Conservation (phyloP, 352 stramenopile species). For the Phytophthora palmivora region DNA sequence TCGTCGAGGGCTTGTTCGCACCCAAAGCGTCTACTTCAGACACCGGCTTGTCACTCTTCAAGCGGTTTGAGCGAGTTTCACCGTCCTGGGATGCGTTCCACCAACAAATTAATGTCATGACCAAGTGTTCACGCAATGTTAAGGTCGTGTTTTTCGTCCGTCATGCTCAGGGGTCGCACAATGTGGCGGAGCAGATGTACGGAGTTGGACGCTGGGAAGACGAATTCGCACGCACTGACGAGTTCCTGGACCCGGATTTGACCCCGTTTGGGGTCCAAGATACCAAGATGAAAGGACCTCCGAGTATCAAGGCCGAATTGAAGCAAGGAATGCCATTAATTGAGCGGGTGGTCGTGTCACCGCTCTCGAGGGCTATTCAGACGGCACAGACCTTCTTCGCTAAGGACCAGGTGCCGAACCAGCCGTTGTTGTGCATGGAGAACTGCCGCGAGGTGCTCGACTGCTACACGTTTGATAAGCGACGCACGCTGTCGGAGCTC, state of each 20-base stretch:
- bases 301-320: slow-evolving; percentile 44
- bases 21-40: not conserved
- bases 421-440: slow-evolving; percentile 62
- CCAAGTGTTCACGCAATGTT: slow-evolving; percentile 23
- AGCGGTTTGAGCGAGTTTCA: slow-evolving; percentile 33
- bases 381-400: slow-evolving; percentile 68
- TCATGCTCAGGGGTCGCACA: slow-evolving; percentile 73
- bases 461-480: slow-evolving; percentile 75
- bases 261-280: slow-evolving; percentile 64
- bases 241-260: slow-evolving; percentile 65
- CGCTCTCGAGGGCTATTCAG: slow-evolving; percentile 70
- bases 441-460: slow-evolving; percentile 71
- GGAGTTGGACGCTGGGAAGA: slow-evolving; percentile 62
- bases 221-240: slow-evolving; percentile 58
- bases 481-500: slow-evolving; percentile 49
- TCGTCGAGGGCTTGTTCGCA: slow-evolving; percentile 22
- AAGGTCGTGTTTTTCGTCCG: slow-evolving; percentile 83
- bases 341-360: slow-evolving; percentile 72
- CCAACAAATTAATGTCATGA: slow-evolving; percentile 12
- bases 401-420: slow-evolving; percentile 29
- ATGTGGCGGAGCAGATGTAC: slow-evolving; percentile 56
- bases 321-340: slow-evolving; percentile 65
- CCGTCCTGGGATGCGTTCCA: slow-evolving; percentile 33
- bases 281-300: slow-evolving; percentile 45
- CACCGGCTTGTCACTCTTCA: slow-evolving; percentile 32